Conservation (phyloP, 805 yeast species). For the Wickerhamomyces subpelliculosus region DNA sequence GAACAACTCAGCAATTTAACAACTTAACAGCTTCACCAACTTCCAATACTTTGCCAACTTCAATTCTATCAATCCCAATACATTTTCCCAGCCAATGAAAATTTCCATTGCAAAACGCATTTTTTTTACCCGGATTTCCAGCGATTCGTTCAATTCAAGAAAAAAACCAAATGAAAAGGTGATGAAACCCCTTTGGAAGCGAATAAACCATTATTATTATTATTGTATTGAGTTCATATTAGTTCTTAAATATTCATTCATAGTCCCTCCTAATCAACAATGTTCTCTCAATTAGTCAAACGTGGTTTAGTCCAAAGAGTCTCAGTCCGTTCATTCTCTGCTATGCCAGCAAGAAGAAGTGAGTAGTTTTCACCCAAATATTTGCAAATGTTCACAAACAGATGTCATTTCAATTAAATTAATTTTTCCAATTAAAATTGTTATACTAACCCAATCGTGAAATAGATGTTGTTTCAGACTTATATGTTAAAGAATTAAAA, state of each 20-base stretch:
- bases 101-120: neutral
- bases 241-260: neutral
- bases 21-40: constrained; percentile 8
- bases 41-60: neutral
- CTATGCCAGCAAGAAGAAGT: constrained; percentile 27
- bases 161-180: constrained; percentile 1
- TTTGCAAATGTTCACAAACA: too few relatives aligned
- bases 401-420: too few relatives aligned
- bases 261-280: constrained; percentile 3
- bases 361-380: constrained; percentile 4
- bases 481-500: constrained; percentile 82
- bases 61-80: neutral
- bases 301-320: constrained; percentile 19
- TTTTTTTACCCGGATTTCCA: neutral
- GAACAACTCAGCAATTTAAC: neutral
- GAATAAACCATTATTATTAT: too few relatives aligned
- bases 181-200: neutral
- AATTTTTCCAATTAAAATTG: too few relatives aligned
- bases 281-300: constrained; percentile 18
- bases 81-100: too few relatives aligned
- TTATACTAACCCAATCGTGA: neutral
- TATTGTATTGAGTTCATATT: too few relatives aligned
- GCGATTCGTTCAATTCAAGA: neutral
- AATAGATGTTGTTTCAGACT: constrained; percentile 71
- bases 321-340: constrained; percentile 28